Evolutionary conservation across 2,329 filamentous ascomycete genomes (phyloP).

Genomic region (Stagonosporopsis cucurbitacearum): DNA sequence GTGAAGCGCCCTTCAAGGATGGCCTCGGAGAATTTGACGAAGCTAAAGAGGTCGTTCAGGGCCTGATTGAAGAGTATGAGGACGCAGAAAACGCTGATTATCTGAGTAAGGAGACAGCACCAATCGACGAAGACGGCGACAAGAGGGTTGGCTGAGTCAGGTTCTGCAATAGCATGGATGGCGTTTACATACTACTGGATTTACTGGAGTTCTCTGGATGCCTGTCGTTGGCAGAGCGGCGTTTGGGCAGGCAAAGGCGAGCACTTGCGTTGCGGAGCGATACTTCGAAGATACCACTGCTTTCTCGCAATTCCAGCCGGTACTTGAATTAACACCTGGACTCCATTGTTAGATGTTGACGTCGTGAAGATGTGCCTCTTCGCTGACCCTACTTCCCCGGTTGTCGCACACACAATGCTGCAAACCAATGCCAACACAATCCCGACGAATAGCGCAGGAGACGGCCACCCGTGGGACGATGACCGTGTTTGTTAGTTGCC

Average conservation of each 20-base stretch:
- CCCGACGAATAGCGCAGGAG: background rate
- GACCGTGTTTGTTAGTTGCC: background rate
- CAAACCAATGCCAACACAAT: background rate
- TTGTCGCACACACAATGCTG: background rate
- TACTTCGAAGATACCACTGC: conserved; percentile 25
- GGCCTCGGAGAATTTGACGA: conserved; percentile 95
- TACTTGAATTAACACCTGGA: background rate
- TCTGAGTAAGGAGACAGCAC: conserved; percentile 71
- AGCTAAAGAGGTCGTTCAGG: conserved; percentile 86
- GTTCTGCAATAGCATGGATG: conserved; percentile 4
- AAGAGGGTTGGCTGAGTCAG: conserved; percentile 31
- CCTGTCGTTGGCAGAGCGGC: conserved; percentile 8
- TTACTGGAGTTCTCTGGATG: conserved; percentile 20
- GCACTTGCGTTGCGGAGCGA: conserved; percentile 13
- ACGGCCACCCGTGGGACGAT: background rate
- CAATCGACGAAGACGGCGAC: conserved; percentile 43
- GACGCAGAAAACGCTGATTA: conserved; percentile 92
- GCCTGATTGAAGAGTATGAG: conserved; percentile 93
- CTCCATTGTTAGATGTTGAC: background rate
- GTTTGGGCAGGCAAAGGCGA: conserved; percentile 16
- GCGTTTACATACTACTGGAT: conserved; percentile 11
- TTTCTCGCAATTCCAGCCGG: conserved; percentile 9
- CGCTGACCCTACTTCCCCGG: background rate
- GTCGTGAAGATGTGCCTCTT: background rate
- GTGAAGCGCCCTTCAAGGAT: conserved; percentile 90